Base-by-base conservation (phyloP, 805 yeast species). In the Saccharomycopsis olivae region DNA sequence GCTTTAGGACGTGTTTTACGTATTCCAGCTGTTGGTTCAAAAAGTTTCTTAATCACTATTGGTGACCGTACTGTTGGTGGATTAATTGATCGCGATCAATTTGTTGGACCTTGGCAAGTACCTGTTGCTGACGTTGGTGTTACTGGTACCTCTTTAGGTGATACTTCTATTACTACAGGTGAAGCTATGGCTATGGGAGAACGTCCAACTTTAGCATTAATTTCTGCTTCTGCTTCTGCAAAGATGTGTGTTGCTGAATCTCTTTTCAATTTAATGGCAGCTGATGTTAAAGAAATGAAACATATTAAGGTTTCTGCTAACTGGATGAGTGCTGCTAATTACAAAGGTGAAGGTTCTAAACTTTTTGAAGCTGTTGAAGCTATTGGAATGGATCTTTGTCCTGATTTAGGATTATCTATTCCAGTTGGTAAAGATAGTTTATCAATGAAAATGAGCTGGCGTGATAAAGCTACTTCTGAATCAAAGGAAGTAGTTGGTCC, bases 381-480 rank as follows among this genome's bases (percentile, higher is more conserved):
- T 3, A 77, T 92, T 53, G 96, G 96, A 51, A 57, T 88, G 55
- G 96, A 86, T 49, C 69, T 94, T 53, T 92, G 98, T 63, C 96
- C 97, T 17, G 89, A 74, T 44, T 71, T 92, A 49, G 96, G 94
- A 33, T 64, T 92, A 47, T 71, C 94, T 16, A 86, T 92, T 43
- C 99, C 99, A 11, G 99, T 92, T 28, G 99, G 99, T 51, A 92
- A 92, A 65, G 99, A 92, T 61, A 87, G 96, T 27, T 87, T 92
- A 96, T 87, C 97, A 17, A 89, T 92, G 98, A 86, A 87, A 66
- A 92, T 92, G 97, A 79, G 81, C 54, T 92, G 99, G 99, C 84
- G 71, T 36, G 74, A 77, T 39, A 21, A 29, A 35, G 29, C 39
- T 16, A 27, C 48, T 40, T 38, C 64, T 54, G 39, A 43, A 53